Evolutionary conservation across 1,139 yeast genomes (phyloP).

Genomic region (Candida sp.): DNA sequence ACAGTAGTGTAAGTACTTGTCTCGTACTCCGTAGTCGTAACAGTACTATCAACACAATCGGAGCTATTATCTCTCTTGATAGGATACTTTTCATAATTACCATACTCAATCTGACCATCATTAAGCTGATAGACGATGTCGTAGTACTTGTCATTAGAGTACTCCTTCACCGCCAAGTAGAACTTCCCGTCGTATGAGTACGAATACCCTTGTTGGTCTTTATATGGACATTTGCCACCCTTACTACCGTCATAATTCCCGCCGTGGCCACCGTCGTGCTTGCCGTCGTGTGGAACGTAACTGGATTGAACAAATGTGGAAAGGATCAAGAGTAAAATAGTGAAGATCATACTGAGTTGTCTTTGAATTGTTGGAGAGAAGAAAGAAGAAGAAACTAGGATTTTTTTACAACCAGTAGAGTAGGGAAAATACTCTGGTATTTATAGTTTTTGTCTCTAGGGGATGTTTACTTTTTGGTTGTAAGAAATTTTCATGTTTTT

Average conservation of each 20-base stretch:
- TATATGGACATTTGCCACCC: conserved; percentile 1
- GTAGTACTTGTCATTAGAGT: not conserved
- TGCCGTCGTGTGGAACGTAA: not conserved
- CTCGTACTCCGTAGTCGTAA: not conserved
- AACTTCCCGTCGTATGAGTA: conserved; percentile 3
- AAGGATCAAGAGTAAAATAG: not conserved
- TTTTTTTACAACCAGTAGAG: not conserved
- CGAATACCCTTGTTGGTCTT: no score
- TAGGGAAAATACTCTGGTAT: not conserved
- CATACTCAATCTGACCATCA: conserved; percentile 9
- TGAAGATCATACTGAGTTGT: conserved; percentile 1
- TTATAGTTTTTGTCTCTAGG: not conserved
- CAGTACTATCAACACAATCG: not conserved
- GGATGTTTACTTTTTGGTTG: not conserved
- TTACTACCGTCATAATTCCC: not conserved
- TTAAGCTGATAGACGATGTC: conserved; percentile 7
- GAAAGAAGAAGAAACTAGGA: not conserved
- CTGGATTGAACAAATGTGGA: not conserved
- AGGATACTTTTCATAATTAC: conserved; percentile 2
- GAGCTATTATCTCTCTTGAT: conserved; percentile 1
- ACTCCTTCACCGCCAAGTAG: conserved; percentile 9
- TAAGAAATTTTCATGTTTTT: not conserved
- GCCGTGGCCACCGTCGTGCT: not conserved
- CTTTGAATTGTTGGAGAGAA: no score
- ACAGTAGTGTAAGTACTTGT: not conserved